These are phyloP conservation scores for Quaeritorhiza haematococci DNA, from an alignment of 371 early-diverging fungal genomes.

Conservation along the genomic window DNA sequence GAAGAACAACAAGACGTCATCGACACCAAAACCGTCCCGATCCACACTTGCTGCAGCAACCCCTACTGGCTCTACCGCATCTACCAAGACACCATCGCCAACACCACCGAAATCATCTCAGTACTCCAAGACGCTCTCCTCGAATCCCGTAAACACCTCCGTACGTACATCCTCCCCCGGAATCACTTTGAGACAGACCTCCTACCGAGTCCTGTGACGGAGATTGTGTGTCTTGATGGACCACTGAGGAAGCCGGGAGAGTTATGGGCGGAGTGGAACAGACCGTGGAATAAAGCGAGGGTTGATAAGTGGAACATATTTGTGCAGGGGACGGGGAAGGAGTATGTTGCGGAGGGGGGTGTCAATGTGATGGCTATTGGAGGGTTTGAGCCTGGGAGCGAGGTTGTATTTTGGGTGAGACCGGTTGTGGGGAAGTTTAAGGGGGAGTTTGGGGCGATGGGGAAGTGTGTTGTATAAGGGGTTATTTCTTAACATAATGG, in stretches of 20 bases:
- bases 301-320: constrained; percentile 32
- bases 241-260: constrained; percentile 17
- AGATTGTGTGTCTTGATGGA: constrained; percentile 21
- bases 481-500: background rate
- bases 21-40: constrained; percentile 28
- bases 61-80: constrained; percentile 50
- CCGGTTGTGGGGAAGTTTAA: constrained; percentile 14
- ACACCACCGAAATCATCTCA: constrained; percentile 24
- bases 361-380: constrained; percentile 1
- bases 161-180: background rate
- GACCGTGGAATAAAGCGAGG: constrained; percentile 31
- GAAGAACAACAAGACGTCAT: constrained; percentile 28
- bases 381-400: constrained; percentile 7
- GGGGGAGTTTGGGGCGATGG: constrained; percentile 14
- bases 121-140: constrained; percentile 22
- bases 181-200: background rate
- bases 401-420: constrained; percentile 11
- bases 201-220: constrained; percentile 12
- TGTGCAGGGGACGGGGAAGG: constrained; percentile 1
- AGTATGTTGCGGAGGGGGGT: constrained; percentile 2
- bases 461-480: constrained; percentile 11
- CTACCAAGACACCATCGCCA: constrained; percentile 45
- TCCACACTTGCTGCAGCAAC: constrained; percentile 40
- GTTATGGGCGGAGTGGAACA: constrained; percentile 37
- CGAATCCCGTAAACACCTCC: constrained; percentile 13